Percentiles rank a stretch among this genome's conserved stretches.
Evolutionary conservation across 2,329 filamentous ascomycete species (phyloP).

Genomic region (Arthrinium phaeospermum): DNA sequence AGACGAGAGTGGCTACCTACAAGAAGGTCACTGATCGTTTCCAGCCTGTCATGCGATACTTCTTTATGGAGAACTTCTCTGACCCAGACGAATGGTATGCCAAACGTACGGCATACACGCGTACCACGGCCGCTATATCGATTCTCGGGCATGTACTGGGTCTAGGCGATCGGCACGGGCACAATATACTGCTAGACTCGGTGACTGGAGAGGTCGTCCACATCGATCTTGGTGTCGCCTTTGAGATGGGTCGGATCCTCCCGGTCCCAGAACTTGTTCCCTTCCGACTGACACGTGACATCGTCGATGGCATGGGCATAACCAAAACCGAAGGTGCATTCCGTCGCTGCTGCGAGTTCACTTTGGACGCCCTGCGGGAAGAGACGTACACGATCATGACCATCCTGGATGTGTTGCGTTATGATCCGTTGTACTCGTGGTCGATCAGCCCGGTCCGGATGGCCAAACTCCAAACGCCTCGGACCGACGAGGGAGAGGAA

Average conservation of each 20-base stretch:
- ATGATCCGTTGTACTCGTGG: constrained; percentile 97
- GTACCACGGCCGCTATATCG: constrained; percentile 91
- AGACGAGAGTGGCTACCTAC: constrained; percentile 76
- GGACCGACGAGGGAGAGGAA: constrained; percentile 51
- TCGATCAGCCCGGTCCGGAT: constrained; percentile 76
- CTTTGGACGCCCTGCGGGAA: constrained; percentile 89
- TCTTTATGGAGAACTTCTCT: constrained; percentile 93
- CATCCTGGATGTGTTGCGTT: constrained; percentile 94
- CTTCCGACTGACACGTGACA: constrained; percentile 90
- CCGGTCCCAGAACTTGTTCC: constrained; percentile 95
- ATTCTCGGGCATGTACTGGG: constrained; percentile 94
- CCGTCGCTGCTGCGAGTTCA: constrained; percentile 97
- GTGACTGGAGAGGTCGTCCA: constrained; percentile 93
- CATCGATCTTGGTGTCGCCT: constrained; percentile 95
- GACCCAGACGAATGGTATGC: constrained; percentile 97
- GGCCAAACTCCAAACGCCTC: constrained; percentile 68
- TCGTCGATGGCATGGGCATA: constrained; percentile 96
- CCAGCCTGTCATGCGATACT: constrained; percentile 92
- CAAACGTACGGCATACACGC: constrained; percentile 86
- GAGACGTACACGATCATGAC: constrained; percentile 99
- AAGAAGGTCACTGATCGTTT: constrained; percentile 81
- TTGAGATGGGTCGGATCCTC: constrained; percentile 94
- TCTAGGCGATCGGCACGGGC: constrained; percentile 90
- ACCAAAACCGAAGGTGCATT: constrained; percentile 96
- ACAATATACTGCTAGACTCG: constrained; percentile 93